Conservation (phyloP, 2,329 filamentous ascomycete genomes). For the Anthostomella pinea region DNA sequence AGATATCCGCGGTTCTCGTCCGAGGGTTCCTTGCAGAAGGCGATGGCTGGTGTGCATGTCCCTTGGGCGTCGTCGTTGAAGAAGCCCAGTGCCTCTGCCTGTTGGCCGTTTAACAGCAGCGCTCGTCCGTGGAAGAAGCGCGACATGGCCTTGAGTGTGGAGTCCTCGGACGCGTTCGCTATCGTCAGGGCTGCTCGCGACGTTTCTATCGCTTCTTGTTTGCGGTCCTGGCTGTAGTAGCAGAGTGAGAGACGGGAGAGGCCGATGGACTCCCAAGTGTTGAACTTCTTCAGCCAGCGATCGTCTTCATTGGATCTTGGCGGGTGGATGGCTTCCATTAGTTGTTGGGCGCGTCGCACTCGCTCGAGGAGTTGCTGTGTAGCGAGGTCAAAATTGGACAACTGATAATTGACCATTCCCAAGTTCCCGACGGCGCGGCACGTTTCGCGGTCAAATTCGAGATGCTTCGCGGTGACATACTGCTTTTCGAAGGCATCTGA, state of each 20-base stretch:
- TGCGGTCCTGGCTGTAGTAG: conserved; percentile 20
- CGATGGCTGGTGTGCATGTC: conserved; percentile 33
- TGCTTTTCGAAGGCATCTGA: conserved; percentile 26
- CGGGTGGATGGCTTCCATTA: no score
- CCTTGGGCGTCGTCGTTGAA: conserved; percentile 29
- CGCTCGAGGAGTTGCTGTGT: no score
- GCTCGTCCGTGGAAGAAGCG: conserved; percentile 33
- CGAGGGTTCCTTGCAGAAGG: conserved; percentile 38
- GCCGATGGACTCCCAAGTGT: conserved; percentile 30
- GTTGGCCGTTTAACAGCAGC: conserved; percentile 22
- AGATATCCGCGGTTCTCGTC: conserved; percentile 35
- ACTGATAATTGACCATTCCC: conserved; percentile 36
- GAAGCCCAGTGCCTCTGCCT: conserved; percentile 25
- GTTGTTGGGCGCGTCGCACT: no score
- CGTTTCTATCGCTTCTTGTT: conserved; percentile 3
- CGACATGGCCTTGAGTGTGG: conserved; percentile 30
- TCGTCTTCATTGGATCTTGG: no score
- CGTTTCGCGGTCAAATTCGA: conserved; percentile 18
- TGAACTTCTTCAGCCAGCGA: no score
- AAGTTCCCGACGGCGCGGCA: conserved; percentile 36
- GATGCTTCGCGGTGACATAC: conserved; percentile 27
- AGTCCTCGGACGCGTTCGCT: conserved; percentile 17
- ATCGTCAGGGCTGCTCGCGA: conserved; percentile 6
- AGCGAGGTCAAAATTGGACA: no score
- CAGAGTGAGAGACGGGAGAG: conserved; percentile 34